Base-by-base conservation (phyloP, 177 flowering plant species). In the Vitis hybrid region DNA sequence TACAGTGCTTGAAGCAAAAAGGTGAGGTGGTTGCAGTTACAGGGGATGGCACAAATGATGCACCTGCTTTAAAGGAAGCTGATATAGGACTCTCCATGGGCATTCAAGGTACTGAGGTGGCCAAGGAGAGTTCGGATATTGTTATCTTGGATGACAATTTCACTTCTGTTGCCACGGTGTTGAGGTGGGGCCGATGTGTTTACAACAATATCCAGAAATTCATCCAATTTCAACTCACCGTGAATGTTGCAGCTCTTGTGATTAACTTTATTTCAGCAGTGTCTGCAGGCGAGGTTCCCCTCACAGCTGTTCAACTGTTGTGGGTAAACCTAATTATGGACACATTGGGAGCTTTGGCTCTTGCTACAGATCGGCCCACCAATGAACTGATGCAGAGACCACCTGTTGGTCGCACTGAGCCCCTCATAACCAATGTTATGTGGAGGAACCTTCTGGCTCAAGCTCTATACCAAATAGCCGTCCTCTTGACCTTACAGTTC, bases 251-350 rank as follows among this genome's bases (percentile, higher is more conserved):
- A 54, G 90, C 92, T 14, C 84, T 88, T 9, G 85, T 81, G 21
- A 82, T 88, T 79, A 88, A 86, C 72, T 83, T 88, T 60, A 72
- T 88, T 5, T 86, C 88, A 54, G 87, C 90, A 15, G 84, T 86
- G 64, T 88, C 92, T 40, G 85, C 88, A 2, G 90, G 92, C 3
- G 90, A 88, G 0, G 89, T 86, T 13, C 92, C 92, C 4, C 61
- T 88, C 27, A 85, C 90, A n/a, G 78, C 92, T 11, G 92, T 86
- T 6, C 92, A 88, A 35, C 14, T 88, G 56, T 55, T 88, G 30
- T 88, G 92, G 92, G 92, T 88, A 6, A 86, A 86, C 71, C 86
- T 88, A 62, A 92, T 90, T 40, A 90, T 90, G 93, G 95, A 90
- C 75, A 86, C 92, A 6, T 68, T 92, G 8, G 97, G 95, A 0